Base-by-base conservation (phyloP, 192 early-diverging fungal species). In the Funneliformis mosseae region DNA sequence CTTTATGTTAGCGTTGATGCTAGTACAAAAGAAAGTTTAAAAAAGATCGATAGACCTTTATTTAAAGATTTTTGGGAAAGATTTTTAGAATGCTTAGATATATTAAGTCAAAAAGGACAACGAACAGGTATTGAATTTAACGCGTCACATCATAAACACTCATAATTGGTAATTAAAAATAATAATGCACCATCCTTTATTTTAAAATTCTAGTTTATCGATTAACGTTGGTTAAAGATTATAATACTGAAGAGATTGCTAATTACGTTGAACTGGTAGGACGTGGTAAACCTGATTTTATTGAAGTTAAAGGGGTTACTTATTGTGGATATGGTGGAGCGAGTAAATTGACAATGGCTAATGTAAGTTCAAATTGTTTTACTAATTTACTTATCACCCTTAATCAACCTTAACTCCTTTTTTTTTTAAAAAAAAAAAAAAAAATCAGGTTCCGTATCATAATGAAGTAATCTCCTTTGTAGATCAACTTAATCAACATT, bases 21-120 rank as follows among this genome's bases (percentile, higher is more conserved):
- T n/a, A 88, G 88, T 9, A 94, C 89, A 61, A 94, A 94, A 79
- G 93, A 94, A 66, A 86, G 86, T 16, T 83, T 94, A 43, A 93
- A 94, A 82, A 92, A 92, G 75, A 90, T 94, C 67, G 93, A 94
- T 82, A 88, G 92, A 5, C 93, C 93, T 12, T 68, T 94, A 78
- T 94, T 94, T 84, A 84, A 86, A 46, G 93, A 94, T 81, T 94
- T 91, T 82, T 94, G 93, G 93, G 93, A 94, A 82, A 86, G 93
- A 2, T 93, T 91, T 84, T 79, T 92, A 61, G 88, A 81, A 46
- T 89, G 90, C 85, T 76, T 94, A 71, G 90, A 92, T 79, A 83
- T 84, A 8, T 81, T 94, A 14, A 86, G 88, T 10, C 84, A 90
- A 73, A 94, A 93, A 86, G 89, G 89, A 25, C 92, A 94, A 69